Evolutionary conservation across 1,139 yeast species (phyloP), one percentile per base, ranked within the genome.

Genomic region (Pneumocystis murina): DNA sequence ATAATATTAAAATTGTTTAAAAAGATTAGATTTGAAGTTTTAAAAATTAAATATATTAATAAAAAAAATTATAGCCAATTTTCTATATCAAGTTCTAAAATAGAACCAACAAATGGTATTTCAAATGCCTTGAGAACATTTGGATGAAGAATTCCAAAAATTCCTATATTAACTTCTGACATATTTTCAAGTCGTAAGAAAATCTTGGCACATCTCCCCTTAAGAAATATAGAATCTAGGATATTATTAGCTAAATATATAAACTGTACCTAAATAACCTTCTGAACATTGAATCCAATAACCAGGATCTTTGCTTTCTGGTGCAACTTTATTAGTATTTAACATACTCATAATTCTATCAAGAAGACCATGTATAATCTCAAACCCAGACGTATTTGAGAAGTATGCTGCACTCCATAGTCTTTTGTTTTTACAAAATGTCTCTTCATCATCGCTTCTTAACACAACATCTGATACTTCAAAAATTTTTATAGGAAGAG

Each of bases 321-420:
- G 80, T 69, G 82, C 84, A 68, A 88, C 76, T 84, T 82, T 36
- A 94, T 84, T 79, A 97, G 86, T 59, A 30, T 61, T 58, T 79
- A 92, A 82, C 74, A 96, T 92, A 79, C 89, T 94, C 97, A 94
- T 91, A 69, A 94, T 79, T 72, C 95, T 88, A 70, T 96, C 97
- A 67, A 94, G 80, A 69, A 94, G 79, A 70, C 99, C 99, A 77
- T 94, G 98, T 65, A 90, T 89, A 69, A 79, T 80, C 77, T 94
- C 99, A 73, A 94, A 94, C 66, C 97, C 97, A 24, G 97, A 87
- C 33, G 91, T 84, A 76, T 90, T 91, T 71, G 98, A 97, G 24
- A 94, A 96, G 71, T 84, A 88, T 59, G 92, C 81, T 43, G 97
- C 97, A 71, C 87, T 85, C 92, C 97, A 92, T 73, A 88, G 86